Evolutionary conservation across 2,329 filamentous ascomycete species (phyloP).

Genomic region (Pseudogymnoascus destructans): DNA sequence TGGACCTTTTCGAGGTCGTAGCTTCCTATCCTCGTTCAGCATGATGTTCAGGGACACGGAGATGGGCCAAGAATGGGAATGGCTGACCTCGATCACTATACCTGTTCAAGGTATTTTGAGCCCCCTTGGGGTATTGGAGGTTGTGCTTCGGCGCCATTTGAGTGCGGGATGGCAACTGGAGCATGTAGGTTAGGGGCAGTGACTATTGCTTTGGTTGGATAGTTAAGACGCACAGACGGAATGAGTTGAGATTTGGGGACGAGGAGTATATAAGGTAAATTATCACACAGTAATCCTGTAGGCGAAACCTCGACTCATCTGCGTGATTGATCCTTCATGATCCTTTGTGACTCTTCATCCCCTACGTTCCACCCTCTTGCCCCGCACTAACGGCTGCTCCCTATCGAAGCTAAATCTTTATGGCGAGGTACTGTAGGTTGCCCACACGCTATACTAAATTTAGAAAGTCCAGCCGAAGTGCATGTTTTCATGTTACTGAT

Average conservation of each 20-base stretch:
- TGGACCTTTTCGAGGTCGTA: conserved; percentile 67
- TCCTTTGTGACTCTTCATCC: neutral
- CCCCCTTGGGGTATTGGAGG: conserved; percentile 18
- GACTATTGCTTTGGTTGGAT: neutral
- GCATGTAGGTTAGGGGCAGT: neutral
- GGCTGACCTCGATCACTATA: conserved; percentile 19
- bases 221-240: neutral
- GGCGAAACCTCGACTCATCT: neutral
- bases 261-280: neutral
- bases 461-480: neutral
- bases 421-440: neutral
- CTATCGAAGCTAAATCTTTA: neutral
- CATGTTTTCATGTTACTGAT: neutral
- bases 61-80: neutral
- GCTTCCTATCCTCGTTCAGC: conserved; percentile 36
- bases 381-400: neutral
- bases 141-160: conserved; percentile 11
- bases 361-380: no score
- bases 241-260: neutral
- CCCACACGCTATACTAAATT: neutral
- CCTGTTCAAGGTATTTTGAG: conserved; percentile 20
- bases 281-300: neutral
- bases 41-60: conserved; percentile 6
- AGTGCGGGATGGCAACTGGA: neutral
- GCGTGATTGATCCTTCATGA: neutral